Percentiles rank a stretch among this genome's conserved stretches.
Conservation (phyloP, 306 rosid genomes). For the Vigna trinervia region DNA sequence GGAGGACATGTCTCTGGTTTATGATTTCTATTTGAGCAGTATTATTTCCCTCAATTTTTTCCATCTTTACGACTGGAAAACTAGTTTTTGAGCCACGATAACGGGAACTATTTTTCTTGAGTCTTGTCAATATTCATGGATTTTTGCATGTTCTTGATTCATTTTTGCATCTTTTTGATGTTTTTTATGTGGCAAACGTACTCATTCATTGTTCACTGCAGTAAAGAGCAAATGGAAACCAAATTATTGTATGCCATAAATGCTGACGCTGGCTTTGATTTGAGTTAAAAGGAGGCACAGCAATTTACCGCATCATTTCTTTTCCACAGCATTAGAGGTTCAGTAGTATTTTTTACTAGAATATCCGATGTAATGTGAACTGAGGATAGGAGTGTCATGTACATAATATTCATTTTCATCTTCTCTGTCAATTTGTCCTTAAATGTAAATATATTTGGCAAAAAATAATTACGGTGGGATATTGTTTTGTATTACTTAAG, state of each 20-base stretch:
- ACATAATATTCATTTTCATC: constrained; percentile 38
- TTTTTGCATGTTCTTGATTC: not conserved
- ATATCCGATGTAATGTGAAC: constrained; percentile 29
- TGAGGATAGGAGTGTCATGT: constrained; percentile 37
- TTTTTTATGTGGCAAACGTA: constrained; percentile 28
- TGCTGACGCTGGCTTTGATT: constrained; percentile 96
- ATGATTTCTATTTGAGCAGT: not conserved
- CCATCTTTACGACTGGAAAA: not conserved
- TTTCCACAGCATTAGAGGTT: constrained; percentile 20
- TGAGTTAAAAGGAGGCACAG: constrained; percentile 63
- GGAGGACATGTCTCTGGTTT: constrained; percentile 6
- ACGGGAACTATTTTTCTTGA: not conserved
- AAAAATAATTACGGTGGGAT: constrained; percentile 10
- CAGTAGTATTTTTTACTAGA: not conserved
- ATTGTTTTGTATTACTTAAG: not conserved
- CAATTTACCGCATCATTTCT: constrained; percentile 26
- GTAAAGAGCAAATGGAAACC: constrained; percentile 88
- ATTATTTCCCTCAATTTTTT: not conserved
- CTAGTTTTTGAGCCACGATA: constrained; percentile 10
- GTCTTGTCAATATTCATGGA: not conserved
- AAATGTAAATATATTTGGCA: constrained; percentile 53
- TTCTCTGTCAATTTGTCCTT: constrained; percentile 32
- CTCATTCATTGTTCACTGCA: constrained; percentile 47
- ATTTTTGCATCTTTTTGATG: not conserved
- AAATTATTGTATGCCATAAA: constrained; percentile 90